phyloP scores from a whole-genome alignment of 1,284 basidiomycete genomes.

The Jaminaea rosea region DNA sequence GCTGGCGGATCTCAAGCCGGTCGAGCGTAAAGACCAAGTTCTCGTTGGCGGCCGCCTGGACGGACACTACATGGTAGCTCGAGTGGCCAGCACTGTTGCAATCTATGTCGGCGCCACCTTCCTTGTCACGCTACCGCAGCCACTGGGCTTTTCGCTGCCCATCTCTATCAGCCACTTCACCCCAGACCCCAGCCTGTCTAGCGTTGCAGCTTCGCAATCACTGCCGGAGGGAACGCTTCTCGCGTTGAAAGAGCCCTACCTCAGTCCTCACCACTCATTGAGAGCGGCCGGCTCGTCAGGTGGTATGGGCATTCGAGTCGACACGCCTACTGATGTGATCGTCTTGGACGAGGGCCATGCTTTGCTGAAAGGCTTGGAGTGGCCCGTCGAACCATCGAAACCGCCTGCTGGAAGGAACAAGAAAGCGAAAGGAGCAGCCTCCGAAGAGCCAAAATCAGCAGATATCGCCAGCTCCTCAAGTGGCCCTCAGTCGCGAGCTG shows the following conservation, averaged over 20 bases:
- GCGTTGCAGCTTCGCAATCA: conserved; percentile 14
- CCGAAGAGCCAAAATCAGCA: not conserved
- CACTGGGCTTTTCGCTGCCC: conserved; percentile 12
- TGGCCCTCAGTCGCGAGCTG: too few species aligned
- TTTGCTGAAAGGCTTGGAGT: not conserved
- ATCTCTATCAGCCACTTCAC: conserved; percentile 41
- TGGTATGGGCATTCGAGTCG: conserved; percentile 31
- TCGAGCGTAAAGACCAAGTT: conserved; percentile 4
- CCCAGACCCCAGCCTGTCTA: conserved; percentile 20
- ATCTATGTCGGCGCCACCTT: conserved; percentile 37
- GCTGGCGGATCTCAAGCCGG: conserved; percentile 14
- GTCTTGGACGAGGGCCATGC: conserved; percentile 14
- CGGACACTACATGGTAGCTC: conserved; percentile 29
- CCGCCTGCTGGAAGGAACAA: not conserved
- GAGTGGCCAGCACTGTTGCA: conserved; percentile 28
- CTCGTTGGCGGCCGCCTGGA: conserved; percentile 6
- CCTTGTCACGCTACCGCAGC: conserved; percentile 18
- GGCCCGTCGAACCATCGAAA: not conserved
- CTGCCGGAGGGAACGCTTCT: conserved; percentile 35
- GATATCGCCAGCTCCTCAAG: too few species aligned
- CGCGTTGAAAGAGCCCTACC: conserved; percentile 39
- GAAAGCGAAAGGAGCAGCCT: not conserved
- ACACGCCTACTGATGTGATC: conserved; percentile 40
- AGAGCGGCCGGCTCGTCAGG: conserved; percentile 29
- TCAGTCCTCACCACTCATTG: conserved; percentile 32